Base-by-base conservation (phyloP, 495 filamentous ascomycete genomes). In the Staphylotrichum longicolle region DNA sequence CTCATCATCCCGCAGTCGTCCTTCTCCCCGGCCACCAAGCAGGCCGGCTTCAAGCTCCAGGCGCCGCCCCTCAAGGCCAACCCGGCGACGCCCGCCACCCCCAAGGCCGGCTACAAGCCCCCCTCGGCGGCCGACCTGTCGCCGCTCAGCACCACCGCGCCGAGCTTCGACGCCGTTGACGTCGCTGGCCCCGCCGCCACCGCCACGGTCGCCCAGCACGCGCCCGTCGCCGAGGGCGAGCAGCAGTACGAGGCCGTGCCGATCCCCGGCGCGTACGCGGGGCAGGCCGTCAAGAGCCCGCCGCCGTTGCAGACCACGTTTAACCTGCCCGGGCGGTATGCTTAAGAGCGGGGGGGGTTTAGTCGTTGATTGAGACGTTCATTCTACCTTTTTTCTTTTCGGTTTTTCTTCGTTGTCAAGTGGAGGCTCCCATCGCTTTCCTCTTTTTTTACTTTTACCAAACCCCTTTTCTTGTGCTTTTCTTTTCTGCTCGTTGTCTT, bases 61-160 rank as follows among this genome's bases (percentile, higher is more conserved):
- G 77, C 92, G 20, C 91, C 92, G 35, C 92, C 92, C 0, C 83
- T 83, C 70, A 88, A 86, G 65, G 83, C 91, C 46, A 88, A 90
- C 66, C 79, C 85, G 54, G 86, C 91, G 33, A 93, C 72, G 1
- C 90, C 90, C 6, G 82, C 89, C 32, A 90, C 74, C 4, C 89
- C 90, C n/a, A 84, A 84, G 72, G 62, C 82, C 45, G 73, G 75
- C 40, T 86, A 91, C 68, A 69, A 78, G 47, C 64, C 78, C 40
- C 75, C 78, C 0, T 58, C 63, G 5, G 51, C 56, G 7, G 61
- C 35, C 9, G 61, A 66, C 53, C 46, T 63, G 15, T 63, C 62
- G 14, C 62, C 64, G 1, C 0, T 9, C 9, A 10, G 7, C 61
- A 51, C 66, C 4, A 67, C 72, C 44, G 62, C 65, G 12, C 40